Conservation (phyloP, 371 early-diverging fungal species). For the Sporodiniella umbellata region DNA sequence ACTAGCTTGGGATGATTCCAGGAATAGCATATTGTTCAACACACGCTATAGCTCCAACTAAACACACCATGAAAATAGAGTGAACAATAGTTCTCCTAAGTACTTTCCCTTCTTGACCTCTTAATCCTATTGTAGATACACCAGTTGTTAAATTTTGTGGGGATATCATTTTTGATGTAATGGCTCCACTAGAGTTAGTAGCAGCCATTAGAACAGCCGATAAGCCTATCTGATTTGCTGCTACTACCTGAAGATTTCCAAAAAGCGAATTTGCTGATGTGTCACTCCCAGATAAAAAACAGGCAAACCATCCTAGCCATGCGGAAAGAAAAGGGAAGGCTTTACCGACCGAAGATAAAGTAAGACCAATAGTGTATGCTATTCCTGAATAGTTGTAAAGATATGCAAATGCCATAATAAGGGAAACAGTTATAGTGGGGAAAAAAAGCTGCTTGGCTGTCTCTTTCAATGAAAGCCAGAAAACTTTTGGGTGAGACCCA, state of each 20-base stretch:
- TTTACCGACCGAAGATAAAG: conserved; percentile 41
- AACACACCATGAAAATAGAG: conserved; percentile 35
- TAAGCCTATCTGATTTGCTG: conserved; percentile 44
- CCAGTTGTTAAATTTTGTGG: conserved; percentile 53
- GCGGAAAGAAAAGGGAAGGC: conserved; percentile 53
- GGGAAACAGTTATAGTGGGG: conserved; percentile 42
- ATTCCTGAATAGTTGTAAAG: conserved; percentile 49
- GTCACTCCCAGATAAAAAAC: conserved; percentile 50
- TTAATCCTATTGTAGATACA: conserved; percentile 45
- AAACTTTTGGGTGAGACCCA: conserved; percentile 25
- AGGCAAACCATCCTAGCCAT: conserved; percentile 51
- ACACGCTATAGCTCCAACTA: conserved; percentile 39
- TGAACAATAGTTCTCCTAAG: conserved; percentile 43
- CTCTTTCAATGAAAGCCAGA: conserved; percentile 22
- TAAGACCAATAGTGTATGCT: conserved; percentile 46
- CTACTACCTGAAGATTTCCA: conserved; percentile 52
- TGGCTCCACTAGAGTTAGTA: conserved; percentile 45
- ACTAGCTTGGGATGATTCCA: conserved; percentile 48
- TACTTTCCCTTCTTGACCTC: conserved; percentile 43
- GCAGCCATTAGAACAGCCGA: conserved; percentile 44
- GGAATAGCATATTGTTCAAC: conserved; percentile 48
- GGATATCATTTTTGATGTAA: conserved; percentile 48
- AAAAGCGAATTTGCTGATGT: conserved; percentile 47
- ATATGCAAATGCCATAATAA: conserved; percentile 50
- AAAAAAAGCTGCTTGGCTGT: conserved; percentile 35